These are phyloP conservation scores for Beauveria sp. DNA, from an alignment of 2,329 filamentous ascomycete genomes.

Conservation along the genomic window DNA sequence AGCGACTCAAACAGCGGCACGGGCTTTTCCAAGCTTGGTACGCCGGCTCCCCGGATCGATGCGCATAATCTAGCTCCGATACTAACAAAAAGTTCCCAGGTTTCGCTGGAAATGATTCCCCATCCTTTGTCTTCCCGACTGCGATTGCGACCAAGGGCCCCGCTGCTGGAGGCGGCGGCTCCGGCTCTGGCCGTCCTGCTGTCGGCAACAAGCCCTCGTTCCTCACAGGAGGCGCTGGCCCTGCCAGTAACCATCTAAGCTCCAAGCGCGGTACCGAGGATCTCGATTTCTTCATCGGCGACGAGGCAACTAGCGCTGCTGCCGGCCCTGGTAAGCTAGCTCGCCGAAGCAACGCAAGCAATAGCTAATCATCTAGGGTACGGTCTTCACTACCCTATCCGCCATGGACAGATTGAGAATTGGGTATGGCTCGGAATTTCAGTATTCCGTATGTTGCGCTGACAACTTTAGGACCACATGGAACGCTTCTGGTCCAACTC, in stretches of 20 bases:
- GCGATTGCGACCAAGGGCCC: constrained; percentile 92
- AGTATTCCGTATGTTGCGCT: constrained; percentile 16
- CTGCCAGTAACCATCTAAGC: constrained; percentile 67
- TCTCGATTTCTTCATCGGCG: constrained; percentile 96
- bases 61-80: not conserved
- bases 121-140: constrained; percentile 97
- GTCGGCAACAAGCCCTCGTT: constrained; percentile 95
- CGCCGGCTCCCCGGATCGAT: constrained; percentile 22
- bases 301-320: constrained; percentile 82
- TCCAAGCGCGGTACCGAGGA: constrained; percentile 95
- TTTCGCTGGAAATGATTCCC: constrained; percentile 98
- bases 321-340: constrained; percentile 65
- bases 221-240: constrained; percentile 81
- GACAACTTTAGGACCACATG: constrained; percentile 75
- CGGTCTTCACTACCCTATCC: constrained; percentile 93
- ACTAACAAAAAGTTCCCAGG: constrained; percentile 41
- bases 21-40: constrained; percentile 98
- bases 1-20: constrained; percentile 66
- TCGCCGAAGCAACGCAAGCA: not conserved
- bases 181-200: constrained; percentile 80
- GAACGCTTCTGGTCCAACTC: constrained; percentile 99
- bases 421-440: constrained; percentile 57
- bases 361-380: constrained; percentile 56
- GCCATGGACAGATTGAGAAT: constrained; percentile 97
- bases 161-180: constrained; percentile 60